phyloP scores from a whole-genome alignment of 139 green algal genomes.

The Deuterostichococcus epilithicus region DNA sequence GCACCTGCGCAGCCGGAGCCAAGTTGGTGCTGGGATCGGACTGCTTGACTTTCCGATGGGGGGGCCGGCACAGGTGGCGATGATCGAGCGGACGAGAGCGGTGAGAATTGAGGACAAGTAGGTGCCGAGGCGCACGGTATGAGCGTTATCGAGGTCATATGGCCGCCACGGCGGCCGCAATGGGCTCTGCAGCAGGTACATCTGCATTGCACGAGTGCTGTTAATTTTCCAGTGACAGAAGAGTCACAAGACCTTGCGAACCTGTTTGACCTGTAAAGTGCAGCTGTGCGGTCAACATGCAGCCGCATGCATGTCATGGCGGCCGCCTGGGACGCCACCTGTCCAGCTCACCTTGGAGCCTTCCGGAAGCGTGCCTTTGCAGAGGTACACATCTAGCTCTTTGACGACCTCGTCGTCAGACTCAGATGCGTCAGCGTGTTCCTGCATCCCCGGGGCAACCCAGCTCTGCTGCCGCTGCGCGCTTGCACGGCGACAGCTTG shows the following conservation, averaged over 20 bases:
- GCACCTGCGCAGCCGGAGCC: slow-evolving; percentile 32
- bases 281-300: too few relatives aligned
- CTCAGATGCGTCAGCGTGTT: background rate
- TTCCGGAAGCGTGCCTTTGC: slow-evolving; percentile 33
- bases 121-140: slow-evolving; percentile 5
- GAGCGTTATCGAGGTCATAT: slow-evolving; percentile 53
- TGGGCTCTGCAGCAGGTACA: slow-evolving; percentile 79
- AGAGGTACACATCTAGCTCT: slow-evolving; percentile 67
- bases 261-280: background rate
- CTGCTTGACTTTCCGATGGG: background rate
- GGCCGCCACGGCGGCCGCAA: slow-evolving; percentile 69
- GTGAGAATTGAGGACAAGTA: too few relatives aligned
- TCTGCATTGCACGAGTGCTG: slow-evolving; percentile 31
- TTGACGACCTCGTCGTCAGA: slow-evolving; percentile 51
- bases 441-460: too few relatives aligned
- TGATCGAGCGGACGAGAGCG: too few relatives aligned
- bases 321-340: slow-evolving; percentile 1
- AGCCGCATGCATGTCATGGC: background rate
- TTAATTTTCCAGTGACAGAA: too few relatives aligned
- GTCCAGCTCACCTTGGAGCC: slow-evolving; percentile 16
- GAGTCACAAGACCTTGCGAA: background rate
- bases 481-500: too few relatives aligned
- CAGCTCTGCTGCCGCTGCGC: background rate
- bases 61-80: too few relatives aligned
- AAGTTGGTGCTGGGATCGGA: too few relatives aligned